These are phyloP conservation scores for Rhytidiadelphus loreus DNA, from an alignment of 225 moss, liverwort and hornwort genomes.

Conservation along the genomic window DNA sequence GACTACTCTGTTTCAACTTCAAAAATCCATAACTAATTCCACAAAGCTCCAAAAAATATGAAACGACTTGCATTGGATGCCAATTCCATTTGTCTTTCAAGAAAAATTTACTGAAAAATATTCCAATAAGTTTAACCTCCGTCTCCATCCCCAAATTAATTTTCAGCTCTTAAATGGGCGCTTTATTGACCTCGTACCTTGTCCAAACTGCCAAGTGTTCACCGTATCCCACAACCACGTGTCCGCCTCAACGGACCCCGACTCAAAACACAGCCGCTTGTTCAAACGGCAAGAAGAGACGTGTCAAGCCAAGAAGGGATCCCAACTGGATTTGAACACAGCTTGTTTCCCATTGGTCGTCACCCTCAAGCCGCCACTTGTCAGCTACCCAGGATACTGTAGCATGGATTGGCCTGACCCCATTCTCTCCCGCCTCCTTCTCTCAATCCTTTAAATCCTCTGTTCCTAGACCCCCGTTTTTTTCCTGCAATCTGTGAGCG, in stretches of 20 bases:
- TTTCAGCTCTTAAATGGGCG: neutral
- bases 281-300: neutral
- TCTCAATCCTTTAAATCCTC: neutral
- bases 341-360: neutral
- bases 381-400: neutral
- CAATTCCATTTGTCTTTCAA: too few relatives aligned
- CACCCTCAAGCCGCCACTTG: neutral
- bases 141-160: neutral
- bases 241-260: neutral
- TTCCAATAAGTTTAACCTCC: neutral
- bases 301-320: neutral
- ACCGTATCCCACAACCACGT: neutral
- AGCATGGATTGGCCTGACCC: neutral
- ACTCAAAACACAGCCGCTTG: too few relatives aligned
- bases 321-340: neutral
- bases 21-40: neutral
- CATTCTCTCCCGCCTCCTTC: neutral
- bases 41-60: neutral
- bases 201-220: neutral
- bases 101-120: neutral
- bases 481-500: neutral
- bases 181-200: neutral
- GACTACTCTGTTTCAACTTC: neutral
- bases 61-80: neutral
- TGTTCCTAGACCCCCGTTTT: rapidly evolving